Base-by-base conservation (phyloP, 2,329 filamentous ascomycete genomes). In the Gremmenia infestans region DNA sequence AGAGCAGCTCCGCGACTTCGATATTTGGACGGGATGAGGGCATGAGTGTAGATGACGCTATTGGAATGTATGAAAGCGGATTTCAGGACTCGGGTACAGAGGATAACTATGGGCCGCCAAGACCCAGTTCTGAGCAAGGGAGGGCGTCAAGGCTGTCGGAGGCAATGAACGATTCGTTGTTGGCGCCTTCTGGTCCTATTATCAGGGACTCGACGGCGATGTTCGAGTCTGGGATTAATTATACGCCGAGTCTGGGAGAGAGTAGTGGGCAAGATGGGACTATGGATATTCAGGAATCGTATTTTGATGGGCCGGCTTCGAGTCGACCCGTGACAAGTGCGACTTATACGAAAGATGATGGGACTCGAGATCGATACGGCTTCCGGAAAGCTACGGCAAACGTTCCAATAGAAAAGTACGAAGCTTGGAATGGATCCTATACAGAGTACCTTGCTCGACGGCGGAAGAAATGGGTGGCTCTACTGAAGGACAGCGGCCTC, bases 361-460 rank as follows among this genome's bases (percentile, higher is more conserved):
- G 59, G 5, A 63, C 65, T 4, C 84, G 91, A 53, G 92, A 97
- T 70, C 82, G 89, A 15, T 96, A 97, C 67, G 93, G 93, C 3
- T 97, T 97, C 75, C 89, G 91, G 63, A 97, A 97, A 71, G 81
- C 83, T 39, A 93, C 86, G 42, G 86, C 92, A 62, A 86, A 95
- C 67, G 80, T 96, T 60, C 88, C 81, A 1, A 74, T 86, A 19
- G 80, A 87, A 56, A 81, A 92, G 68, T 96, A 95, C 68, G 89
- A 97, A 66, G 75, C 78, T 1, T 97, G 93, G 93, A 85, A 91
- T 63, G 74, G 74, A 15, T 78, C 78, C 4, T 97, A 97, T 70
- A 83, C 81, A 32, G 81, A 86, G 39, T 92, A 94, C 68, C 77
- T 95, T 40, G 81, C 82, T 1, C 81, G 89, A 35, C 81, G 93